Evolutionary conservation across 257 asterid genomes (phyloP).

Genomic region (Oldenlandia corymbosa): DNA sequence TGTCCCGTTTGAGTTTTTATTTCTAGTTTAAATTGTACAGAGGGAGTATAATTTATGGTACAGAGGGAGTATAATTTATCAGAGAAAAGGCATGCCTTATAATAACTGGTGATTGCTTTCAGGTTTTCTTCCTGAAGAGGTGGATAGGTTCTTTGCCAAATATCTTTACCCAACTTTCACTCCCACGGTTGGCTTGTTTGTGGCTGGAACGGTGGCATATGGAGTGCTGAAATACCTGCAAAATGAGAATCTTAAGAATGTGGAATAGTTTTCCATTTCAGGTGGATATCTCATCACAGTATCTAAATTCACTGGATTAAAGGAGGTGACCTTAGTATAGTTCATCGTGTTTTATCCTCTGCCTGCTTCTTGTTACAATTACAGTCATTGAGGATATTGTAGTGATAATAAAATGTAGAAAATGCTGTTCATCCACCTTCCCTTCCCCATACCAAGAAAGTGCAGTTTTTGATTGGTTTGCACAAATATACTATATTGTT

Average conservation of each 20-base stretch:
- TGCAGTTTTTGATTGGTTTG: slow-evolving; percentile 1
- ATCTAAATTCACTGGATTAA: neutral
- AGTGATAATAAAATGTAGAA: neutral
- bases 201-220: slow-evolving; percentile 74
- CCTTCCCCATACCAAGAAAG: too few species aligned
- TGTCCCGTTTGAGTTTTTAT: too few species aligned
- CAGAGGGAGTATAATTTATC: too few species aligned
- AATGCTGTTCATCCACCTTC: neutral
- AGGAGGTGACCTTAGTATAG: neutral
- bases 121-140: slow-evolving; percentile 92
- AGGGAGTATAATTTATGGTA: too few species aligned
- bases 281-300: neutral
- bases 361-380: slow-evolving; percentile 5
- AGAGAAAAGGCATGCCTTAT: neutral
- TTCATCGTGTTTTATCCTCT: neutral
- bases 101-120: slow-evolving; percentile 16
- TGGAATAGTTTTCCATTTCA: neutral
- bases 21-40: too few species aligned
- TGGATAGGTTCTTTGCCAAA: slow-evolving; percentile 76
- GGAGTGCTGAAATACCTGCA: slow-evolving; percentile 83
- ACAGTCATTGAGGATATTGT: neutral
- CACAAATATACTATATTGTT: neutral
- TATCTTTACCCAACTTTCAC: slow-evolving; percentile 86
- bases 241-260: slow-evolving; percentile 38
- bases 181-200: slow-evolving; percentile 81